A percentile compares a stretch with the other conserved stretches of the same genome.
These are phyloP conservation scores for Thraustochytrium sp. DNA, from an alignment of 352 stramenopile species.

Conservation along the genomic window DNA sequence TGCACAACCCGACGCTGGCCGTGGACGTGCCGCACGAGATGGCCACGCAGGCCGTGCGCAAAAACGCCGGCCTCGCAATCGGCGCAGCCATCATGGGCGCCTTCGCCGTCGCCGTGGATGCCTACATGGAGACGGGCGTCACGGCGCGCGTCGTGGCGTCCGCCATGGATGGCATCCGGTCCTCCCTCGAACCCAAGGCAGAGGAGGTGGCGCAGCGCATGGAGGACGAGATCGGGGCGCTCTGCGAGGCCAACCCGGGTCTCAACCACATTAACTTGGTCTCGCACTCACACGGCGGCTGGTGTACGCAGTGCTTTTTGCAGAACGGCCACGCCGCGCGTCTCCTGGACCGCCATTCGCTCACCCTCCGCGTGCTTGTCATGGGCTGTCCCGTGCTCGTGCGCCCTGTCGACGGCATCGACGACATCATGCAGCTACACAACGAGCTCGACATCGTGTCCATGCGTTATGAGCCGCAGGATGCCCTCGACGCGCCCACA, in stretches of 20 bases:
- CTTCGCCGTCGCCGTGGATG: conserved; percentile 8
- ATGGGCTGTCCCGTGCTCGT: conserved; percentile 20
- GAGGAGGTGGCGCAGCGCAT: background rate
- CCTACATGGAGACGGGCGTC: background rate
- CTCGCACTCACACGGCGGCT: conserved; percentile 16
- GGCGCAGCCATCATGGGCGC: background rate
- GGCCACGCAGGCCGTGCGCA: background rate
- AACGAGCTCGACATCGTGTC: background rate
- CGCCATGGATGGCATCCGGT: background rate
- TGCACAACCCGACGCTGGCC: conserved; percentile 28
- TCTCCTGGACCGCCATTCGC: background rate
- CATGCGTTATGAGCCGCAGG: background rate
- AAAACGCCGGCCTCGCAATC: background rate
- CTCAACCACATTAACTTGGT: conserved; percentile 16
- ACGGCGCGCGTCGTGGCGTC: background rate
- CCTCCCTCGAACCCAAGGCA: background rate
- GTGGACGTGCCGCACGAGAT: background rate
- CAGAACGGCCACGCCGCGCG: background rate
- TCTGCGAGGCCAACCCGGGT: background rate
- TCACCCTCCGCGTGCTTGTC: conserved; percentile 14
- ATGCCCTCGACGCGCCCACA: background rate
- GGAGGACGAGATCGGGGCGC: background rate
- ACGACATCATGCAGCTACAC: background rate
- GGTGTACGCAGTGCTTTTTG: conserved; percentile 1
- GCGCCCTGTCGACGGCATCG: background rate